Base-by-base conservation (phyloP, 2,329 filamentous ascomycete genomes). In the Fusarium sp. region DNA sequence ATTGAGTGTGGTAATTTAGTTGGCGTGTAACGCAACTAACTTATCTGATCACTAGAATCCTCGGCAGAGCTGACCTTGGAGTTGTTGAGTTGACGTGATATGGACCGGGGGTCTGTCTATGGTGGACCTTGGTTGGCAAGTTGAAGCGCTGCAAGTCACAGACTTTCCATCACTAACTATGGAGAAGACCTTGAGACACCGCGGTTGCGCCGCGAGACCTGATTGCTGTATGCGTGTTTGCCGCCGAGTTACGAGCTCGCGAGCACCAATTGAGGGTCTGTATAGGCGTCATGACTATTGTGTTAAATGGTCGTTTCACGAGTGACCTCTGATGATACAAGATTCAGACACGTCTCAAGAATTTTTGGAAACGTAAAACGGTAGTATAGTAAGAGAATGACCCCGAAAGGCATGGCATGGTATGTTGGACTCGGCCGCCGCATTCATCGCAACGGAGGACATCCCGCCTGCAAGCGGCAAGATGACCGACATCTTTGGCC, bases 401-500 rank as follows among this genome's bases (percentile, higher is more conserved):
- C 20, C 22, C 30, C 27, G 34, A 38, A 38, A 43, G n/a, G 30
- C 25, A 43, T 38, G 16, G 18, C 24, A 53, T 52, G 32, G 32
- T 34, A 46, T 46, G 34, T 51, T 42, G 56, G 47, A 56, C 44
- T 47, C 47, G 46, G 56, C 40, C 54, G 34, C 52, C 47, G 40
- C 44, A 49, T 65, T 38, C 30, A 16, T 38, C 38, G 53, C 45
- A 66, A 66, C 71, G 69, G 69, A 64, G 60, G 42, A 66, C 66
- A 64, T 63, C 67, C 70, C 69, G 71, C 60, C 46, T 49, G 52
- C 54, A 54, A 60, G 69, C 71, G 74, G 74, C 61, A 72, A 75
- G 71, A 71, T 74, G 44, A 62, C 74, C 63, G 71, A 72, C 45
- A 51, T 53, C 32, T 53, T 43, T 40, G 34, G 18, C n/a, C 27